These are phyloP conservation scores for Dictyophora rubrovolvata DNA, from an alignment of 768 basidiomycete genomes.

Conservation along the genomic window DNA sequence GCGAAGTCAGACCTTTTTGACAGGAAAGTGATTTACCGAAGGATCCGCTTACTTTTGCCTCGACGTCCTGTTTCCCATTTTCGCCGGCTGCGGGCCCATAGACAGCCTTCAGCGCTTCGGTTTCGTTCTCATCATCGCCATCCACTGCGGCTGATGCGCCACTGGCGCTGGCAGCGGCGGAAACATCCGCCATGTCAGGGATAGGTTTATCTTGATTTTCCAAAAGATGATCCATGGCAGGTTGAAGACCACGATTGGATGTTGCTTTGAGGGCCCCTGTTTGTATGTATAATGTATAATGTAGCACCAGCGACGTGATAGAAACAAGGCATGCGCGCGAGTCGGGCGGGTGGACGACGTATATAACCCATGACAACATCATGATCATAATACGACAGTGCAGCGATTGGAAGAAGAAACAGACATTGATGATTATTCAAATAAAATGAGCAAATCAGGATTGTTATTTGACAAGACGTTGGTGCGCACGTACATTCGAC, in stretches of 20 bases:
- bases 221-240: conserved; percentile 82
- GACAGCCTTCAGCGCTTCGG: conserved; percentile 47
- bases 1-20: neutral
- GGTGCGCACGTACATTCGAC: conserved; percentile 62
- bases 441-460: neutral
- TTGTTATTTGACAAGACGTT: too few species aligned
- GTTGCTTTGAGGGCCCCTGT: conserved; percentile 88
- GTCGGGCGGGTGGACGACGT: too few species aligned
- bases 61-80: conserved; percentile 30
- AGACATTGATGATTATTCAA: neutral
- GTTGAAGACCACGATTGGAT: conserved; percentile 73
- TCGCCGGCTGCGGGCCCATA: conserved; percentile 18
- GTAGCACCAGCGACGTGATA: too few species aligned
- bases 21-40: neutral
- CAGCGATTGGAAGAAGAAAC: neutral
- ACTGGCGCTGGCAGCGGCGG: conserved; percentile 22
- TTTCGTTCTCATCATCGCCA: conserved; percentile 57
- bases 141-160: conserved; percentile 25
- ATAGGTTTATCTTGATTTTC: conserved; percentile 69
- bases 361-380: too few species aligned
- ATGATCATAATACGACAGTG: neutral
- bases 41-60: conserved; percentile 48
- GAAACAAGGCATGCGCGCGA: too few species aligned
- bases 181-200: conserved; percentile 46
- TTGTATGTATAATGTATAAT: too few species aligned